A percentile compares a stretch with the other conserved stretches of the same genome.
Evolutionary conservation across 2,329 filamentous ascomycete genomes (phyloP).

Genomic region (Botrytis squamosa): DNA sequence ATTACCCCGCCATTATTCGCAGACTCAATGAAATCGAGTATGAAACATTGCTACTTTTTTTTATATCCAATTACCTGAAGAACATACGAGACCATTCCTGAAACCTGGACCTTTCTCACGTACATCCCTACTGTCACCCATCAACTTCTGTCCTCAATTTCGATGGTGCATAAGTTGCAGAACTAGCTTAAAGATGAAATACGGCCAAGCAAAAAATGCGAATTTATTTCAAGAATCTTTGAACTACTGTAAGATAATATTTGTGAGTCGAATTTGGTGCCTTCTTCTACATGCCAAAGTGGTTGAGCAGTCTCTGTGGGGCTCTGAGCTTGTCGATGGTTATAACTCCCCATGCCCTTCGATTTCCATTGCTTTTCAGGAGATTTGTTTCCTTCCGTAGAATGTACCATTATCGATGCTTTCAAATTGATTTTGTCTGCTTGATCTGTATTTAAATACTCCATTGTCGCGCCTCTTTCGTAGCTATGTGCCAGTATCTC

Average conservation of each 20-base stretch:
- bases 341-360: background rate
- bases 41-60: background rate
- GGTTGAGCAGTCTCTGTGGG: too few species aligned
- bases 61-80: background rate
- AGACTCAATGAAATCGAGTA: background rate
- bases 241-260: too few species aligned
- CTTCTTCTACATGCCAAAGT: too few species aligned
- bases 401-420: rapidly evolving
- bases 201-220: too few species aligned
- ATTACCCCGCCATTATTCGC: background rate
- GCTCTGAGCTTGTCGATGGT: too few species aligned
- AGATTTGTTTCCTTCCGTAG: background rate
- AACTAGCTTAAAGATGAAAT: too few species aligned
- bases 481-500: background rate
- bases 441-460: background rate
- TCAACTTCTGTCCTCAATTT: background rate
- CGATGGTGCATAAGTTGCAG: too few species aligned
- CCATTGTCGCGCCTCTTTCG: background rate
- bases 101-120: background rate
- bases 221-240: too few species aligned
- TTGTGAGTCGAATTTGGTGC: too few species aligned
- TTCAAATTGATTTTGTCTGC: background rate
- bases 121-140: background rate
- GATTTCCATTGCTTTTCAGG: background rate
- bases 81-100: background rate